A percentile compares a stretch with the other conserved stretches of the same genome.
These are phyloP conservation scores for Curvularia spicifera DNA, from an alignment of 2,329 filamentous ascomycete genomes.

Conservation along the genomic window DNA sequence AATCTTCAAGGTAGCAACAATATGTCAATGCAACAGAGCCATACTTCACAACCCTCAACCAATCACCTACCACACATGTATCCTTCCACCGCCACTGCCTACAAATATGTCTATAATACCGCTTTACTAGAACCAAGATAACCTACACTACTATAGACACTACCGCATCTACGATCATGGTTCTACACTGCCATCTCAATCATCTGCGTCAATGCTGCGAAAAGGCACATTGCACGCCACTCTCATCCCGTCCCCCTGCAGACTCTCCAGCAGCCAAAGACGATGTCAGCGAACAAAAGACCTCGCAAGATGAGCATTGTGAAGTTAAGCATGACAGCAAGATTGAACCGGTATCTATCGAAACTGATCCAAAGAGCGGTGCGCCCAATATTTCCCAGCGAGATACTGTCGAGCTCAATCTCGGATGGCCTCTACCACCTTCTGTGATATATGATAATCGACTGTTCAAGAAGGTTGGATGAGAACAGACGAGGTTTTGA, in stretches of 20 bases:
- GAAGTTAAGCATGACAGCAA: neutral
- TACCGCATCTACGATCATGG: neutral
- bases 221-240: neutral
- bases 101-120: neutral
- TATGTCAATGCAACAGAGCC: conserved; percentile 5
- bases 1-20: conserved; percentile 2
- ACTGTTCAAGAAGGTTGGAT: conserved; percentile 9
- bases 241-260: neutral
- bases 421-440: neutral
- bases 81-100: neutral
- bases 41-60: conserved; percentile 2
- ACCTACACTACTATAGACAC: neutral
- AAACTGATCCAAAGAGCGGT: neutral
- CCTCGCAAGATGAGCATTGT: neutral
- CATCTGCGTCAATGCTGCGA: conserved; percentile 3
- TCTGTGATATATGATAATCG: conserved; percentile 5
- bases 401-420: no score
- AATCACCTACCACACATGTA: neutral
- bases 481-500: neutral
- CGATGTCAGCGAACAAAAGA: neutral
- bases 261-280: neutral
- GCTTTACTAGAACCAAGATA: neutral
- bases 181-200: neutral
- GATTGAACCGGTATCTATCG: neutral
- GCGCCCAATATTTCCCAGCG: neutral